These are phyloP conservation scores for Dillenia turbinata DNA, from an alignment of 164 flowering plant genomes.

Conservation along the genomic window DNA sequence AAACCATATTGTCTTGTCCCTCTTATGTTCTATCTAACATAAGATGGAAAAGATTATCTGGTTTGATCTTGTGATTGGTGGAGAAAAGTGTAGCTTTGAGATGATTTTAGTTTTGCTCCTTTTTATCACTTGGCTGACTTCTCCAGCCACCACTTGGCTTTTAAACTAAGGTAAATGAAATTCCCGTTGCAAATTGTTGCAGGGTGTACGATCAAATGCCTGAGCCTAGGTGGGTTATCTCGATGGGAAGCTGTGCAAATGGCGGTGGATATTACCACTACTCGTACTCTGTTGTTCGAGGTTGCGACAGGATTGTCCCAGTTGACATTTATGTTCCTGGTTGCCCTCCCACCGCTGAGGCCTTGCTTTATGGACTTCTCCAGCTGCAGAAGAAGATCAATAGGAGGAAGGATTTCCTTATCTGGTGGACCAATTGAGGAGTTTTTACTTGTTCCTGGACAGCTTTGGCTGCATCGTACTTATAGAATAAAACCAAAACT, in stretches of 20 bases:
- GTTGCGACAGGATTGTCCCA: constrained; percentile 96
- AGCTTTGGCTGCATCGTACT: constrained; percentile 2
- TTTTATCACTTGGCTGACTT: too few species aligned
- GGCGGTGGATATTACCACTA: constrained; percentile 99
- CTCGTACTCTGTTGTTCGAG: constrained; percentile 95
- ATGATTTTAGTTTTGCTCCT: too few species aligned
- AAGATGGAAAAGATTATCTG: too few species aligned
- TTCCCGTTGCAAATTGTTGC: constrained; percentile 11
- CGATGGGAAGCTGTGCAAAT: constrained; percentile 99
- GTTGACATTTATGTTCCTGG: constrained; percentile 99
- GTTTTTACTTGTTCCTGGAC: not conserved
- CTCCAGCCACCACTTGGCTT: too few species aligned
- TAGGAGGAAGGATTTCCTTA: constrained; percentile 89
- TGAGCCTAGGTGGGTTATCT: constrained; percentile 98
- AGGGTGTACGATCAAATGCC: constrained; percentile 99
- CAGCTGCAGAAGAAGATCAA: constrained; percentile 98
- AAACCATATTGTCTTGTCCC: too few species aligned
- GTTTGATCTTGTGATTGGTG: too few species aligned
- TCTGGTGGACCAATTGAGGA: constrained; percentile 87
- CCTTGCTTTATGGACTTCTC: constrained; percentile 86
- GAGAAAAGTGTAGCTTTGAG: too few species aligned
- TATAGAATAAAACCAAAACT: too few species aligned
- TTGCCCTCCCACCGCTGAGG: constrained; percentile 98
- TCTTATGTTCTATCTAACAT: too few species aligned
- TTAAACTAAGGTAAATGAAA: too few species aligned